Conservation (phyloP, 2,329 filamentous ascomycete genomes). For the Graphilbum ipis-grandicollis region DNA sequence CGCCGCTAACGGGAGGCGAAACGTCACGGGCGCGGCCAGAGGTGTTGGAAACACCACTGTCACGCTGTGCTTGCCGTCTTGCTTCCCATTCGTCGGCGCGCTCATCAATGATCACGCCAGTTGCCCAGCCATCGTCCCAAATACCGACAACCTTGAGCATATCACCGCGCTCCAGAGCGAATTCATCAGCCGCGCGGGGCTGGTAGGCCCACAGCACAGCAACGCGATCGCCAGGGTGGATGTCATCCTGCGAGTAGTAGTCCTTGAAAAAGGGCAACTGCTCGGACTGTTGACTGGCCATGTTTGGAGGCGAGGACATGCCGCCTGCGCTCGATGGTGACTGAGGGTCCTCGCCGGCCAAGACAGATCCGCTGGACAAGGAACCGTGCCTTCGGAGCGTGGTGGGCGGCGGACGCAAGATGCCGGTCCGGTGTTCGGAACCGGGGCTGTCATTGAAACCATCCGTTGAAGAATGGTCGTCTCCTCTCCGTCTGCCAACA, state of each 20-base stretch:
- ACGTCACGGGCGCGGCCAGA: constrained; percentile 39
- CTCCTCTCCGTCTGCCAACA: constrained; percentile 24
- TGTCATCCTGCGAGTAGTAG: constrained; percentile 95
- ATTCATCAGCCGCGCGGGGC: constrained; percentile 83
- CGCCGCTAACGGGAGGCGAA: constrained; percentile 51
- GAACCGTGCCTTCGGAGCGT: constrained; percentile 64
- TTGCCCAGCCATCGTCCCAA: constrained; percentile 99
- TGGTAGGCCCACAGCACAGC: constrained; percentile 94
- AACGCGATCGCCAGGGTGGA: constrained; percentile 79
- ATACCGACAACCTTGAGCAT: constrained; percentile 98
- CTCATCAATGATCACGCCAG: constrained; percentile 68
- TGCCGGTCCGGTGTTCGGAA: constrained; percentile 40
- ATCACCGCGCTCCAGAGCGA: constrained; percentile 80
- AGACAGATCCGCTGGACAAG: constrained; percentile 65
- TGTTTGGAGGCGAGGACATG: constrained; percentile 69
- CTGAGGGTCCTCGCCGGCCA: constrained; percentile 52
- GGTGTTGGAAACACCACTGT: constrained; percentile 83
- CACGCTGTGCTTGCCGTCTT: constrained; percentile 59
- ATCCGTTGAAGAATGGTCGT: constrained; percentile 52
- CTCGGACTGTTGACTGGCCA: constrained; percentile 83
- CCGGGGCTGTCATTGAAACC: constrained; percentile 54
- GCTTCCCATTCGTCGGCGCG: constrained; percentile 79
- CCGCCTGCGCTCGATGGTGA: constrained; percentile 58
- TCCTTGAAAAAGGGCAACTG: constrained; percentile 95
- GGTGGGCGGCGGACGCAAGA: constrained; percentile 39